These are phyloP conservation scores for Zygotorulaspora chibaensis DNA, from an alignment of 805 yeast species.

Conservation along the genomic window DNA sequence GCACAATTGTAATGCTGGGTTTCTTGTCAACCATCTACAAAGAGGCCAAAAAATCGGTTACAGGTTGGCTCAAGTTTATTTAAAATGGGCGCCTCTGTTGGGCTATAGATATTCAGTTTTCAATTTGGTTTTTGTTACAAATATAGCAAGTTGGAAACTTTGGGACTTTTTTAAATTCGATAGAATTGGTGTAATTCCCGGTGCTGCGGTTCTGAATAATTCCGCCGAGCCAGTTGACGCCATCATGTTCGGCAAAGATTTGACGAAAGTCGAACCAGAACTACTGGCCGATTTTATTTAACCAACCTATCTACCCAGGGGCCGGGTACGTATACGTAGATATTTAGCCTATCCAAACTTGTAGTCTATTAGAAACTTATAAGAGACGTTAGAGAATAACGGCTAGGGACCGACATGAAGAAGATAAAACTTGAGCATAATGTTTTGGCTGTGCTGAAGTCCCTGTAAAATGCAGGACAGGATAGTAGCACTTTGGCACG, in stretches of 20 bases:
- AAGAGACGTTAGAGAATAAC: too few species aligned
- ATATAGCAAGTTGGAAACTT: slow-evolving; percentile 64
- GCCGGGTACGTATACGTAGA: too few species aligned
- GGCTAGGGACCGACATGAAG: too few species aligned
- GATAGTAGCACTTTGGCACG: too few species aligned
- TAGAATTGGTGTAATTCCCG: slow-evolving; percentile 66
- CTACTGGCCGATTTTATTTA: slow-evolving; percentile 21
- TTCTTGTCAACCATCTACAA: slow-evolving; percentile 54
- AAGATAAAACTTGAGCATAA: too few species aligned
- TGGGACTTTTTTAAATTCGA: slow-evolving; percentile 87
- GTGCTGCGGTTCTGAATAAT: slow-evolving; percentile 73
- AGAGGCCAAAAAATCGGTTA: slow-evolving; percentile 71
- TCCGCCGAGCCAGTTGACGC: slow-evolving; percentile 66
- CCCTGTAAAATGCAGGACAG: too few species aligned
- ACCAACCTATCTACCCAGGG: too few species aligned
- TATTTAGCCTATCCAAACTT: too few species aligned
- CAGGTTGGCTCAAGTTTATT: slow-evolving; percentile 61
- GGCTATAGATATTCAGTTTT: slow-evolving; percentile 83
- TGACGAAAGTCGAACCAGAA: slow-evolving; percentile 33
- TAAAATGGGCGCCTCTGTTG: slow-evolving; percentile 67
- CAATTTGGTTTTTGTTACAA: slow-evolving; percentile 81
- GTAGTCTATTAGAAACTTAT: too few species aligned
- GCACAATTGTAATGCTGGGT: slow-evolving; percentile 86
- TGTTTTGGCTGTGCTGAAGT: too few species aligned
- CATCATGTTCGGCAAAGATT: slow-evolving; percentile 65